phyloP scores from a whole-genome alignment of 768 basidiomycete genomes.

The Lactarius quietus region DNA sequence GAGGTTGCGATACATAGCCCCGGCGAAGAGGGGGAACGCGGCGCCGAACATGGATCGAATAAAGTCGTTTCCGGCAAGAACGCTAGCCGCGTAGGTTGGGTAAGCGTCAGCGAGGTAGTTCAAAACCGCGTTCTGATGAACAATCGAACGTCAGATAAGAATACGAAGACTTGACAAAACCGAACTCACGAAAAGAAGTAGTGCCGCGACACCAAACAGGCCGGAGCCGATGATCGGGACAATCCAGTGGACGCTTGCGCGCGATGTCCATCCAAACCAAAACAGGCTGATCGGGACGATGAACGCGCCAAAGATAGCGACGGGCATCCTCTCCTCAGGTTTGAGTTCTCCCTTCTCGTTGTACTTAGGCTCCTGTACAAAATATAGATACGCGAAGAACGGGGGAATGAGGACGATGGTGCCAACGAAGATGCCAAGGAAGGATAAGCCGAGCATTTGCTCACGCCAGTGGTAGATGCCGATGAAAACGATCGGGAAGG shows the following conservation, averaged over 20 bases:
- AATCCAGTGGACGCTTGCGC: slow-evolving; percentile 35
- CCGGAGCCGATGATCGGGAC: slow-evolving; percentile 35
- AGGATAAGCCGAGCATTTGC: slow-evolving; percentile 33
- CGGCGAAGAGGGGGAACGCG: slow-evolving; percentile 25
- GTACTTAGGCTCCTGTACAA: slow-evolving; percentile 23
- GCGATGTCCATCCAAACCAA: slow-evolving; percentile 36
- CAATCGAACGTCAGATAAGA: background rate
- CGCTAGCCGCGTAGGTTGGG: slow-evolving; percentile 33
- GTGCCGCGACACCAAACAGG: slow-evolving; percentile 34
- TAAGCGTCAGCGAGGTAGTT: slow-evolving; percentile 36
- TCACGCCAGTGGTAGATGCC: slow-evolving; percentile 35
- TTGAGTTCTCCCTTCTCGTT: slow-evolving; percentile 21
- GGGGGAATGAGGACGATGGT: slow-evolving; percentile 14
- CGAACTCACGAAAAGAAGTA: slow-evolving; percentile 32
- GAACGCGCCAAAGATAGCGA: slow-evolving; percentile 34
- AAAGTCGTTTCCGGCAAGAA: slow-evolving; percentile 36
- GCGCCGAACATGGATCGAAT: slow-evolving; percentile 32
- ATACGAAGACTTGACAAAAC: slow-evolving; percentile 27
- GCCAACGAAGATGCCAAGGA: slow-evolving; percentile 29
- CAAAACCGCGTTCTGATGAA: slow-evolving; percentile 25
- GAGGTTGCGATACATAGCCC: slow-evolving; percentile 29
- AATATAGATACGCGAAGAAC: slow-evolving; percentile 24
- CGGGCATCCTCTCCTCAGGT: slow-evolving; percentile 35
- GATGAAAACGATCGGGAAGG: slow-evolving; percentile 36
- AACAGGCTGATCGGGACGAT: slow-evolving; percentile 36